phyloP scores from a whole-genome alignment of 2,329 filamentous ascomycete genomes.

The Stagonosporopsis cucurbitacearum region DNA sequence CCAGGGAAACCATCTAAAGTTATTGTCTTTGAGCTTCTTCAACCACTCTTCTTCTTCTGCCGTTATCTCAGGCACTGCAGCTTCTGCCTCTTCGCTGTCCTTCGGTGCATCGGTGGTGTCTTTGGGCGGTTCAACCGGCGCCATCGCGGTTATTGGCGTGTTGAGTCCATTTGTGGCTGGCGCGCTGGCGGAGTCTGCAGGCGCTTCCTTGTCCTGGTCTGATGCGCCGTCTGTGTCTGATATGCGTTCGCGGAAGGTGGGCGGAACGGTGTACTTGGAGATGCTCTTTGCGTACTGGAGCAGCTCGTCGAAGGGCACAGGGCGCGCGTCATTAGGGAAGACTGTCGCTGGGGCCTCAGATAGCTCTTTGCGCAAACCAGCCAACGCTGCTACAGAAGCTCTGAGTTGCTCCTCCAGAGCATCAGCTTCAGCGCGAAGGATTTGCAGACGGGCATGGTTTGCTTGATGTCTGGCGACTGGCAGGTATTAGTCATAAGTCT shows the following conservation, averaged over 20 bases:
- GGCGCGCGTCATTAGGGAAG: slow-evolving; percentile 50
- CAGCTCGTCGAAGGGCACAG: slow-evolving; percentile 73
- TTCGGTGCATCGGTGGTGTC: slow-evolving; percentile 28
- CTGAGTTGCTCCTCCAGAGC: slow-evolving; percentile 75
- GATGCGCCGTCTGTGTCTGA: slow-evolving; percentile 17
- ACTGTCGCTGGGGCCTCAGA: slow-evolving; percentile 55
- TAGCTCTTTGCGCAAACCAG: slow-evolving; percentile 75
- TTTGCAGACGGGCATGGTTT: slow-evolving; percentile 72
- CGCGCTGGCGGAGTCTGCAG: slow-evolving; percentile 29
- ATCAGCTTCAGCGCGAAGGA: slow-evolving; percentile 70
- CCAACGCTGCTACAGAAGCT: slow-evolving; percentile 71
- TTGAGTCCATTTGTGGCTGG: slow-evolving; percentile 38
- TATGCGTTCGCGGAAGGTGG: slow-evolving; percentile 54
- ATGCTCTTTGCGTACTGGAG: slow-evolving; percentile 81
- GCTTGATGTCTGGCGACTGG: slow-evolving; percentile 76
- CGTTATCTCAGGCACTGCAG: slow-evolving; percentile 30
- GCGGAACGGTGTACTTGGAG: slow-evolving; percentile 78
- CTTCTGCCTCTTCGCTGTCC: slow-evolving; percentile 20
- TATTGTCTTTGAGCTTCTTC: slow-evolving; percentile 38
- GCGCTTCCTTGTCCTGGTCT: slow-evolving; percentile 30
- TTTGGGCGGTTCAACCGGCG: slow-evolving; percentile 29
- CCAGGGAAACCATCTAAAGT: slow-evolving; percentile 72
- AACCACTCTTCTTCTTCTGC: slow-evolving; percentile 45
- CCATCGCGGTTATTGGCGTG: slow-evolving; percentile 38
- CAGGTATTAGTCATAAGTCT: slow-evolving; percentile 13